Percentiles rank a stretch among this genome's conserved stretches.
Conservation (phyloP, 441 rosid species). For the Corymbia calophylla region DNA sequence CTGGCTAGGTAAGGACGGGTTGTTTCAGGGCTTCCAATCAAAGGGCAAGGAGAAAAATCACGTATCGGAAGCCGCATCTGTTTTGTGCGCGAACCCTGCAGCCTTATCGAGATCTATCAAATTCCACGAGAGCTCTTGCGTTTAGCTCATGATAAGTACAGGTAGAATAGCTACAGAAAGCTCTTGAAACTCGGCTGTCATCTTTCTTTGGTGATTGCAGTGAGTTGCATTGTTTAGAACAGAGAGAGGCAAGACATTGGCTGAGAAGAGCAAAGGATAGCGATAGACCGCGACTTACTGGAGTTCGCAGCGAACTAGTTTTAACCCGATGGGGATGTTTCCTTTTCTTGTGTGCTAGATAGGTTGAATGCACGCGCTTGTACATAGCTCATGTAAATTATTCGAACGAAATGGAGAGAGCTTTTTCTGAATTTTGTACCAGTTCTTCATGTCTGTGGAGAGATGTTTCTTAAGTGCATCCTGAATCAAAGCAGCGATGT, state of each 20-base stretch:
- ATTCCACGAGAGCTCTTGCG: slow-evolving; percentile 9
- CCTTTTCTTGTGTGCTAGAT: neutral
- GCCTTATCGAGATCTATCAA: slow-evolving; percentile 9
- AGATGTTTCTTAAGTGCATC: neutral
- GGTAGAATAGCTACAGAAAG: neutral
- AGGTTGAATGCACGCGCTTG: neutral
- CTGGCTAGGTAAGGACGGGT: slow-evolving; percentile 26
- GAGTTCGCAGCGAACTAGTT: neutral
- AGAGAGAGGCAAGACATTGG: neutral
- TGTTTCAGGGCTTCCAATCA: slow-evolving; percentile 57
- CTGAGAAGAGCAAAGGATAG: neutral
- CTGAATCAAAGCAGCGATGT: neutral
- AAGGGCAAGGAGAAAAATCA: slow-evolving; percentile 36
- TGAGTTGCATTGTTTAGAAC: neutral
- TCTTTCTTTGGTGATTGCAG: neutral
- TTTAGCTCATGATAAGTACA: neutral
- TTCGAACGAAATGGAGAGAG: neutral
- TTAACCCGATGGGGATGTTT: neutral
- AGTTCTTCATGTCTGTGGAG: neutral
- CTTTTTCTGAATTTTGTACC: neutral
- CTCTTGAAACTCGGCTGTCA: neutral
- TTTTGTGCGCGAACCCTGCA: slow-evolving; percentile 34
- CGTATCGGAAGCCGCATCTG: slow-evolving; percentile 33
- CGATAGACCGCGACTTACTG: neutral
- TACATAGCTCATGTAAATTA: neutral